These are phyloP conservation scores for Brassica cretica DNA, from an alignment of 345 rosid species.

Conservation along the genomic window DNA sequence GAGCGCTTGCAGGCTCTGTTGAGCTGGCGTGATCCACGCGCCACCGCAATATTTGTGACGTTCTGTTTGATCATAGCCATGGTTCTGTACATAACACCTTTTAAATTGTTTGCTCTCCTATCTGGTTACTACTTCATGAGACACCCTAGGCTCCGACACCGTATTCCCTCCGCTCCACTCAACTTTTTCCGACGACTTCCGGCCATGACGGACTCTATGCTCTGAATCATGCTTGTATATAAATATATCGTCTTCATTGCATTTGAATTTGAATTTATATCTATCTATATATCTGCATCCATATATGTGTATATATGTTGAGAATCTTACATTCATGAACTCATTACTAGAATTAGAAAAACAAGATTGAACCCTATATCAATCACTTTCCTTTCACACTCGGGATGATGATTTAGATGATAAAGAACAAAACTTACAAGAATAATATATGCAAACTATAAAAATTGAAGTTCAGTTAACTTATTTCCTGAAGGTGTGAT, in stretches of 20 bases:
- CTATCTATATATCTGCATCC: no score
- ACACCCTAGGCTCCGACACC: constrained; percentile 81
- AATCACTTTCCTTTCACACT: no score
- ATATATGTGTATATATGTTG: no score
- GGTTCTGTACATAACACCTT: constrained; percentile 76
- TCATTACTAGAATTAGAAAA: no score
- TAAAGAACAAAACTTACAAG: no score
- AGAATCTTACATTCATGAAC: no score
- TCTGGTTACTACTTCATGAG: constrained; percentile 68
- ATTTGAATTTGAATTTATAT: not conserved
- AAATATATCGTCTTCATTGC: not conserved
- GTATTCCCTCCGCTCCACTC: constrained; percentile 66
- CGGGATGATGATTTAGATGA: no score
- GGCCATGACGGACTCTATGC: constrained; percentile 75
- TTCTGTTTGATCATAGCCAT: constrained; percentile 74
- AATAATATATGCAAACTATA: no score
- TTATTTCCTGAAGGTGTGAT: no score
- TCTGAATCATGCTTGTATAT: constrained; percentile 40
- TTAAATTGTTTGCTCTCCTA: constrained; percentile 64
- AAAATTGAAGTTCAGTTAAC: no score
- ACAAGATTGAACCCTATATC: no score
- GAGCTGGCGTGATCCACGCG: constrained; percentile 97
- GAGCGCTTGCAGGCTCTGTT: constrained; percentile 78
- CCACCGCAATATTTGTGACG: constrained; percentile 65
- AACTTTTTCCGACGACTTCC: constrained; percentile 94